A percentile compares a stretch with the other conserved stretches of the same genome.
Conservation (phyloP, 805 yeast species). For the Brettanomyces naardenensis region DNA sequence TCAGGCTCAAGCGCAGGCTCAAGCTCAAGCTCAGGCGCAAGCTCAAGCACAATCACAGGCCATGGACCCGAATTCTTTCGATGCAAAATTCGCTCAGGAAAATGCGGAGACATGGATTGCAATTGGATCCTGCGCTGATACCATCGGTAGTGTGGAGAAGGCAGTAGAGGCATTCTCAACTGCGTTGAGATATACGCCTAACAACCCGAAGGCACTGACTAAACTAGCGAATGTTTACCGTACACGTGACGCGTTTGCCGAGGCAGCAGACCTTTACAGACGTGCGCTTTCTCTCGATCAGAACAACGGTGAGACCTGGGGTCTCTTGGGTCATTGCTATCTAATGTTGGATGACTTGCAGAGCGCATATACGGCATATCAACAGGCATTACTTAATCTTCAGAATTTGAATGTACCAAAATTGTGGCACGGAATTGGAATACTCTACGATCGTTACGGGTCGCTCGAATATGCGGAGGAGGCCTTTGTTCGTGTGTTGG, state of each 20-base stretch:
- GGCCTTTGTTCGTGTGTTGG: slow-evolving; percentile 92
- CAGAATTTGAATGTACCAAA: slow-evolving; percentile 94
- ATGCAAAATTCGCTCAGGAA: slow-evolving; percentile 34
- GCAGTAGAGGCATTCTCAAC: slow-evolving; percentile 86
- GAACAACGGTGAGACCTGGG: slow-evolving; percentile 96
- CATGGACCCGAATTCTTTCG: slow-evolving; percentile 17
- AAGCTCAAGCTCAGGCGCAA: slow-evolving; percentile 10
- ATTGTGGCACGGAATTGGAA: slow-evolving; percentile 98
- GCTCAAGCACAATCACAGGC: neutral
- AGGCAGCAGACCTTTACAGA: slow-evolving; percentile 92
- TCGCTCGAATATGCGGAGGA: slow-evolving; percentile 96
- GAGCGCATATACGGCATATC: slow-evolving; percentile 93
- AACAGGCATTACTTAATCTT: slow-evolving; percentile 85
- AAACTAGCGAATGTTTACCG: slow-evolving; percentile 85
- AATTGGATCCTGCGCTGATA: slow-evolving; percentile 82
- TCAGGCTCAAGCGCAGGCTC: slow-evolving; percentile 8
- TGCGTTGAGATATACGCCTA: slow-evolving; percentile 79
- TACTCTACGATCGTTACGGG: slow-evolving; percentile 92
- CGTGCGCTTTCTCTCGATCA: slow-evolving; percentile 75
- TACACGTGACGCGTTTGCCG: slow-evolving; percentile 80
- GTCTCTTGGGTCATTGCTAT: slow-evolving; percentile 91
- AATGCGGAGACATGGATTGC: slow-evolving; percentile 85
- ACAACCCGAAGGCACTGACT: slow-evolving; percentile 76
- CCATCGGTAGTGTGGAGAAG: slow-evolving; percentile 79
- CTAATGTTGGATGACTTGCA: slow-evolving; percentile 94